Evolutionary conservation across 2,329 filamentous ascomycete species (phyloP).

Genomic region (Karstenula rhodostoma): DNA sequence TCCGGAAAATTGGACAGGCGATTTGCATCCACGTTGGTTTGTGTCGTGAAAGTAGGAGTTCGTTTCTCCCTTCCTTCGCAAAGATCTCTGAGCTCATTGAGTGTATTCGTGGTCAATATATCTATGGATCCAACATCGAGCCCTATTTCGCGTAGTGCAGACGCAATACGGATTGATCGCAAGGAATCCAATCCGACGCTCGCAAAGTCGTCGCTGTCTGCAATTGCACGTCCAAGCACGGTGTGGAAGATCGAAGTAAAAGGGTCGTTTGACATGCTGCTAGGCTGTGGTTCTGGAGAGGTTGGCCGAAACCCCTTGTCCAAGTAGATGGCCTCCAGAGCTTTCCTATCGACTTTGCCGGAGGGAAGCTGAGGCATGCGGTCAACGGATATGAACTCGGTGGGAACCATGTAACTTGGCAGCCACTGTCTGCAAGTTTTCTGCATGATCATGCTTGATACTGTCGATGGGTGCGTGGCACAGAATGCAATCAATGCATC

Average conservation of each 20-base stretch:
- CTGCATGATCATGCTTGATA: conserved; percentile 58
- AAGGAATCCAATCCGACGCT: conserved; percentile 72
- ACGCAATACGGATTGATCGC: conserved; percentile 69
- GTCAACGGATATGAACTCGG: conserved; percentile 70
- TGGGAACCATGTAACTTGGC: conserved; percentile 83
- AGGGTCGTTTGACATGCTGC: conserved; percentile 25
- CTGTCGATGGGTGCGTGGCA: conserved; percentile 57
- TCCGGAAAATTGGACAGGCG: conserved; percentile 17
- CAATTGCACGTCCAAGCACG: conserved; percentile 52
- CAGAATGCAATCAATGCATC: conserved; percentile 80
- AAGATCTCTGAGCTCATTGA: conserved; percentile 41
- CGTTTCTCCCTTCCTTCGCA: conserved; percentile 23
- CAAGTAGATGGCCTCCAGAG: conserved; percentile 66
- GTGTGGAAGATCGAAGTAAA: conserved; percentile 55
- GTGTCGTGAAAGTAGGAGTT: background rate
- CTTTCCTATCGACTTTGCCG: conserved; percentile 80
- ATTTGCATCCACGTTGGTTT: conserved; percentile 13
- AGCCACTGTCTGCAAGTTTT: conserved; percentile 76
- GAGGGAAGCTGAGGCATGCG: conserved; percentile 79
- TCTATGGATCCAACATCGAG: conserved; percentile 65
- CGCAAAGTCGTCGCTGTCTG: conserved; percentile 56
- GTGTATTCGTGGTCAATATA: conserved; percentile 66
- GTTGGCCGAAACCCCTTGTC: conserved; percentile 28
- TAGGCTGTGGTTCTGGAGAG: conserved; percentile 16
- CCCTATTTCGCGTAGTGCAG: conserved; percentile 66